Conservation (phyloP, 2,329 filamentous ascomycete species). For the Colletotrichum kahawae region DNA sequence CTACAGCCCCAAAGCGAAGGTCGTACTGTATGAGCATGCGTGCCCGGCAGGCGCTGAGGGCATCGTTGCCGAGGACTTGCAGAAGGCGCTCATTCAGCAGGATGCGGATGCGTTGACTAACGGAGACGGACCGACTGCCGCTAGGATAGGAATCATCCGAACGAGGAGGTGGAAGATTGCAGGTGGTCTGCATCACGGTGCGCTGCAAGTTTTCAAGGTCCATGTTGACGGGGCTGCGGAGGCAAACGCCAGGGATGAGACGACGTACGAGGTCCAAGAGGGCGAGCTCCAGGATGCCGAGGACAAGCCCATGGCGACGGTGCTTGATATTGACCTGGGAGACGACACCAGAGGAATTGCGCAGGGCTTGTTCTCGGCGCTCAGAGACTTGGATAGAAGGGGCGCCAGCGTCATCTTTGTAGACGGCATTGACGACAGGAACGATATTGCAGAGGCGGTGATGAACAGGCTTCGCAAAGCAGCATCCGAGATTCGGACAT, state of each 20-base stretch:
- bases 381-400: slow-evolving; percentile 82
- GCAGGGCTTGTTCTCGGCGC: slow-evolving; percentile 83
- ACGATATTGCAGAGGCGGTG: slow-evolving; percentile 83
- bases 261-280: slow-evolving; percentile 45
- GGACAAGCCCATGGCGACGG: slow-evolving; percentile 39
- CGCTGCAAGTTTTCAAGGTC: slow-evolving; percentile 32
- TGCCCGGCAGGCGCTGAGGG: slow-evolving; percentile 39
- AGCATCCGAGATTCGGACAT: slow-evolving; percentile 64
- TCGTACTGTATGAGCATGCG: slow-evolving; percentile 77
- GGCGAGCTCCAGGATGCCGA: slow-evolving; percentile 40
- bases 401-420: slow-evolving; percentile 86
- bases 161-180: slow-evolving; percentile 57
- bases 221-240: slow-evolving; percentile 27
- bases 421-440: slow-evolving; percentile 81
- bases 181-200: slow-evolving; percentile 41
- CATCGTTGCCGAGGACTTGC: slow-evolving; percentile 39
- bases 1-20: slow-evolving; percentile 88
- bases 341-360: slow-evolving; percentile 76
- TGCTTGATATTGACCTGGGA: slow-evolving; percentile 78
- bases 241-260: slow-evolving; percentile 28
- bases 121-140: slow-evolving; percentile 20
- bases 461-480: slow-evolving; percentile 86
- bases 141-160: slow-evolving; percentile 57
- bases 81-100: slow-evolving; percentile 22
- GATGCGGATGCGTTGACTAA: slow-evolving; percentile 23